These are phyloP conservation scores for Calonectria hawksworthii DNA, from an alignment of 2,329 filamentous ascomycete species.

Conservation along the genomic window DNA sequence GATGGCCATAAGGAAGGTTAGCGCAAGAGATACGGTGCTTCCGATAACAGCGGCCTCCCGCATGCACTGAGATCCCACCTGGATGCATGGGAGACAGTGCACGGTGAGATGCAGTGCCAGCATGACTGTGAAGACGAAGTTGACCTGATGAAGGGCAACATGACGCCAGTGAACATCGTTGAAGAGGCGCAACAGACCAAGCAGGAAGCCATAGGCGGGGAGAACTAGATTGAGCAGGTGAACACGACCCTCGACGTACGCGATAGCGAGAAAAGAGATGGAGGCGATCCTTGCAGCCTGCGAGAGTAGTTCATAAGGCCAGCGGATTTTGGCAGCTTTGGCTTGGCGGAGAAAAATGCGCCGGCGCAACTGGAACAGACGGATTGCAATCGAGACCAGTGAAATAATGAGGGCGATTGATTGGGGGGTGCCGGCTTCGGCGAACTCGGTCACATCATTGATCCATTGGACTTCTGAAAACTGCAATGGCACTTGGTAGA, in stretches of 20 bases:
- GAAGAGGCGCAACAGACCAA: constrained; percentile 60
- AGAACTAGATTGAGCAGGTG: constrained; percentile 55
- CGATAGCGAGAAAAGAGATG: constrained; percentile 55
- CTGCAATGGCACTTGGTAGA: constrained; percentile 29
- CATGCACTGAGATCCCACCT: constrained; percentile 50
- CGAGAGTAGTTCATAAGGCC: constrained; percentile 59
- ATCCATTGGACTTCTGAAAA: constrained; percentile 54
- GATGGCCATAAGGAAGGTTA: constrained; percentile 56
- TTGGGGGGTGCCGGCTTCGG: constrained; percentile 59
- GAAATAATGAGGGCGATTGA: constrained; percentile 54
- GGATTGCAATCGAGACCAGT: constrained; percentile 50
- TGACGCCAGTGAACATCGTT: constrained; percentile 60
- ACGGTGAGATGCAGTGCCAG: constrained; percentile 54
- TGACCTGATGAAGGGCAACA: constrained; percentile 63
- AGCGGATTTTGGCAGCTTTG: constrained; percentile 56
- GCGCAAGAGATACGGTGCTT: constrained; percentile 53
- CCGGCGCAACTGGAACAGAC: constrained; percentile 51
- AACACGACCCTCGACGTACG: constrained; percentile 50
- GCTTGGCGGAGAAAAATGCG: constrained; percentile 41
- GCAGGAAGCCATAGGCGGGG: constrained; percentile 57
- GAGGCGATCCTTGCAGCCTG: constrained; percentile 57
- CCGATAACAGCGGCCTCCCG: constrained; percentile 50
- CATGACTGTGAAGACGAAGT: constrained; percentile 57
- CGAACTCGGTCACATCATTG: constrained; percentile 52
- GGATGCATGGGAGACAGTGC: constrained; percentile 60